These are phyloP conservation scores for Gloeopeniophorella convolvens DNA, from an alignment of 768 basidiomycete species.

Conservation along the genomic window DNA sequence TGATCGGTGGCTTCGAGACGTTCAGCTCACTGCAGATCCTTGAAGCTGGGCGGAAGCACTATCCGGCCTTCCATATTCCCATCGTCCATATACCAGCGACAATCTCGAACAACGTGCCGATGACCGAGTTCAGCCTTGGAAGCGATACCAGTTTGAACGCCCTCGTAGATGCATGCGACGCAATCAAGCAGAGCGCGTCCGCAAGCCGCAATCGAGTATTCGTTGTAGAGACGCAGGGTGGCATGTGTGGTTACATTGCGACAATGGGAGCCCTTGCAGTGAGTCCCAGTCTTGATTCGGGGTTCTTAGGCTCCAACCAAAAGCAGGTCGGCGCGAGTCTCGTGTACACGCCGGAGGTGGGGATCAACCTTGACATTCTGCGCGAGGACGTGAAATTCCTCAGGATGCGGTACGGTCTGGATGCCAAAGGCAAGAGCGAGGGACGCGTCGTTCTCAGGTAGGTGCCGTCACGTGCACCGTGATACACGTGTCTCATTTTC, in stretches of 20 bases:
- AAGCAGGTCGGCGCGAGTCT: slow-evolving; percentile 83
- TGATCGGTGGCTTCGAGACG: slow-evolving; percentile 96
- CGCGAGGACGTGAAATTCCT: slow-evolving; percentile 84
- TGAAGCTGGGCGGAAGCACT: slow-evolving; percentile 72
- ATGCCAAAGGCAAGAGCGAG: slow-evolving; percentile 84
- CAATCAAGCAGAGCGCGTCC: slow-evolving; percentile 97
- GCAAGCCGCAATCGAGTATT: slow-evolving; percentile 96
- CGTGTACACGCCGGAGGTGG: slow-evolving; percentile 90
- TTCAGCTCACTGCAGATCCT: slow-evolving; percentile 75
- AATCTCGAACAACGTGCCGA: slow-evolving; percentile 95
- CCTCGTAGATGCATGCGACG: slow-evolving; percentile 93
- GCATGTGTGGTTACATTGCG: slow-evolving; percentile 92
- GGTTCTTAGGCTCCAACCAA: neutral
- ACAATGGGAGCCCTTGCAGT: slow-evolving; percentile 95
- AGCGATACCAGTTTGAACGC: slow-evolving; percentile 98
- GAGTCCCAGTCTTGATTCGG: slow-evolving; percentile 29
- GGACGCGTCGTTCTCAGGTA: slow-evolving; percentile 91
- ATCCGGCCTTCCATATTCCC: slow-evolving; percentile 92
- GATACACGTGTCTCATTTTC: neutral
- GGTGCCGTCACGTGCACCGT: slow-evolving; percentile 23
- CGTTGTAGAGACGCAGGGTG: slow-evolving; percentile 97
- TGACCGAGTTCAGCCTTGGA: slow-evolving; percentile 94
- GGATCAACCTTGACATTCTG: slow-evolving; percentile 78
- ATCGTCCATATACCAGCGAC: slow-evolving; percentile 96
- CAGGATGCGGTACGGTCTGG: slow-evolving; percentile 76